Conservation (phyloP, 257 asterid species). For the Ophiorrhiza pumila region DNA sequence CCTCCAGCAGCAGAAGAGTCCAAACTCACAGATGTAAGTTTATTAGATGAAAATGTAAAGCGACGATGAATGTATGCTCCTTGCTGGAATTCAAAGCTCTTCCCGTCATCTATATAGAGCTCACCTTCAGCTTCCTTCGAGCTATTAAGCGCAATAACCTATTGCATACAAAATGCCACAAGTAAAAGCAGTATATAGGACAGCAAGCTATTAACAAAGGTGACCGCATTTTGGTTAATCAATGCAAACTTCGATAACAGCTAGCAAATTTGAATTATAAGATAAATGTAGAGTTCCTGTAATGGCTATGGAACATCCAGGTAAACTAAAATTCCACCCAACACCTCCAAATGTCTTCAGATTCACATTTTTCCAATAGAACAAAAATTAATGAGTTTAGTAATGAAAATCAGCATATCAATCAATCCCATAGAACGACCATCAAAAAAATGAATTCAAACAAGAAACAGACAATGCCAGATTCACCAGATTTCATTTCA, state of each 20-base stretch:
- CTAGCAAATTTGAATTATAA: background rate
- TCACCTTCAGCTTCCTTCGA: conserved; percentile 91
- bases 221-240: background rate
- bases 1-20: conserved; percentile 30
- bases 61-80: conserved; percentile 75
- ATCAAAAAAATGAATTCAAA: background rate
- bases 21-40: conserved; percentile 54
- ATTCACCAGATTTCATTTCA: background rate
- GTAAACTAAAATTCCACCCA: background rate
- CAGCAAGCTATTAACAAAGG: background rate
- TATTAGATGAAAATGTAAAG: conserved; percentile 54
- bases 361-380: background rate
- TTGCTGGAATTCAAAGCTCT: conserved; percentile 72
- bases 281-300: background rate
- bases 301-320: background rate
- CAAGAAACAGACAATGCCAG: background rate
- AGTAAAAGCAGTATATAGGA: background rate
- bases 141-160: conserved; percentile 87
- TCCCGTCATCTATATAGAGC: conserved; percentile 87
- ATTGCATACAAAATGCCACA: conserved; percentile 12
- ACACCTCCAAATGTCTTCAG: background rate
- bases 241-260: background rate
- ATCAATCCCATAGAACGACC: background rate
- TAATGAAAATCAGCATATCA: background rate
- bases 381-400: background rate